Percentiles rank a stretch among this genome's conserved stretches.
Conservation (phyloP, 768 basidiomycete genomes). For the Phaeotremella skinneri region DNA sequence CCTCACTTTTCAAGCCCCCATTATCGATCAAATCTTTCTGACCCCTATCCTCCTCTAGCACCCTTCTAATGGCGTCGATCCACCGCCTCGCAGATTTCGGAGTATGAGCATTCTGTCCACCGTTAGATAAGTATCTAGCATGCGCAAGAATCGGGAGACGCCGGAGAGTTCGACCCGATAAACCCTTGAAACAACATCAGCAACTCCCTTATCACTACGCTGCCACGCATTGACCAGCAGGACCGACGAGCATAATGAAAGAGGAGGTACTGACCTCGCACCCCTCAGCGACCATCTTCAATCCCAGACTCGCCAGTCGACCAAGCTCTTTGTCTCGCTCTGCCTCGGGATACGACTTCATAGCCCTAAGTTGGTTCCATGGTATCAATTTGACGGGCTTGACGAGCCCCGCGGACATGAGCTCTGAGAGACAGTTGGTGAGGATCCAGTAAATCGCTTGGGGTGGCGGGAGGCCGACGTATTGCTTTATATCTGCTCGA, state of each 20-base stretch:
- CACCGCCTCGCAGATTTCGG: conserved; percentile 62
- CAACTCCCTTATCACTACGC: neutral
- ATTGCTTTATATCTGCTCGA: conserved; percentile 94
- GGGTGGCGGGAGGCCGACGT: conserved; percentile 82
- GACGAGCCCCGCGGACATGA: conserved; percentile 72
- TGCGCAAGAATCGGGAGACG: conserved; percentile 92
- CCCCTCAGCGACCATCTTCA: conserved; percentile 67
- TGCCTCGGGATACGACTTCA: conserved; percentile 13
- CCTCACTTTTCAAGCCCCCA: no score
- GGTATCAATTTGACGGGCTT: conserved; percentile 58
- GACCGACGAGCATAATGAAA: neutral
- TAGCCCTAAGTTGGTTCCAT: conserved; percentile 27
- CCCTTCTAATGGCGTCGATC: conserved; percentile 80
- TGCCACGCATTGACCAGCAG: neutral
- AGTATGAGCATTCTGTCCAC: conserved; percentile 46
- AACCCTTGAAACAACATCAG: conserved; percentile 57
- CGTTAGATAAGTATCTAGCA: conserved; percentile 67
- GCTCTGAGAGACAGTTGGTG: conserved; percentile 73
- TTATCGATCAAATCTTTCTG: conserved; percentile 35
- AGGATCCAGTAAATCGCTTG: conserved; percentile 94
- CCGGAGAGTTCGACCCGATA: conserved; percentile 88
- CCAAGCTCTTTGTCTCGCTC: conserved; percentile 40
- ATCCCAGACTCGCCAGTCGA: conserved; percentile 61
- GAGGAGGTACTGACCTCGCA: conserved; percentile 69
- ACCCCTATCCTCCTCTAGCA: conserved; percentile 57